Evolutionary conservation across 257 asterid species (phyloP).

Genomic region (Solanum dulcamara): DNA sequence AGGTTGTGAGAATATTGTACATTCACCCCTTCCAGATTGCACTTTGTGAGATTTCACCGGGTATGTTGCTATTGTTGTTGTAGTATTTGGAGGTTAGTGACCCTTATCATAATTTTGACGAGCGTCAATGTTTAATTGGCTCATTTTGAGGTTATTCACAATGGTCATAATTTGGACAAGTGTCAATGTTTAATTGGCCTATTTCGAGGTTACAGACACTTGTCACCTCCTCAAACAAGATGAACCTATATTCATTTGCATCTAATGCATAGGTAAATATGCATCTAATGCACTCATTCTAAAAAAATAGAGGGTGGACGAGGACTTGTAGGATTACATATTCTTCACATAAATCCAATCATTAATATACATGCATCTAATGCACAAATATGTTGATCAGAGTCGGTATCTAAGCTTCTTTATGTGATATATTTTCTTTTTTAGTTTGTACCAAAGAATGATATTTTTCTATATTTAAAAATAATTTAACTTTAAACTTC

Average conservation of each 20-base stretch:
- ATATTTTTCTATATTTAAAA: no score
- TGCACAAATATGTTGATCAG: background rate
- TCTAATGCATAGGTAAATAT: no score
- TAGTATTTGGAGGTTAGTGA: no score
- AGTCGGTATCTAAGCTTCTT: background rate
- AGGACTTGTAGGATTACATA: background rate
- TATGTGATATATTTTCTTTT: background rate
- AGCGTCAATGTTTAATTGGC: no score
- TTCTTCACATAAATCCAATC: background rate
- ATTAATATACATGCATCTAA: no score
- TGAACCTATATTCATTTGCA: background rate
- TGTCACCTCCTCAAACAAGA: background rate
- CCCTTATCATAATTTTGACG: no score
- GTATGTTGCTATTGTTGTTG: no score
- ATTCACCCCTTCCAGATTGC: no score
- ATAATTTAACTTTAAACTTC: background rate
- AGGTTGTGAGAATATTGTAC: no score
- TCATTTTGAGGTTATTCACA: background rate
- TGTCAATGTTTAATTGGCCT: background rate
- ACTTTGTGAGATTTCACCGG: no score
- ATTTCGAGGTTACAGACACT: background rate
- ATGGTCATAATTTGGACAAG: background rate
- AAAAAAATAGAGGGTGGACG: no score
- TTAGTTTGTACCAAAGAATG: background rate
- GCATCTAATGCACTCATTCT: no score